Evolutionary conservation across 1,284 basidiomycete species (phyloP), one percentile per base, ranked within the genome.

Genomic region (Termitomyces sp.): DNA sequence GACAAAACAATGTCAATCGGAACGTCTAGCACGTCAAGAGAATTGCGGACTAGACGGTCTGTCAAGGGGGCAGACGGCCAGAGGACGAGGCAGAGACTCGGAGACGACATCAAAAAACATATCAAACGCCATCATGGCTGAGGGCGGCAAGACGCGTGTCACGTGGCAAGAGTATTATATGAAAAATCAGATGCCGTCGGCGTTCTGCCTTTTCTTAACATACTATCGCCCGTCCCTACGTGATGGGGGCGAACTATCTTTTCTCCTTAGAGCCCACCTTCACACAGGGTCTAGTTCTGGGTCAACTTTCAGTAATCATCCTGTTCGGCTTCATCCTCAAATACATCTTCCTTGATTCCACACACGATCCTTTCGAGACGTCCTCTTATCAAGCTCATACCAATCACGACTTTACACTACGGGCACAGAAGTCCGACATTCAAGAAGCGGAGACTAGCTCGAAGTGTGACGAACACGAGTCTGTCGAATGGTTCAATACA

Each of bases 11-110:
- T 58, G 56, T 66, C 64, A 53, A 70, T 55, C 0, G 69, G 62
- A 9, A 75, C 57, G 15, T 68, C 60, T 0, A 83, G 63, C 17
- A 64, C 54, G 0, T 73, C 63, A 17, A 94, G 71, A n/a, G 91
- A 80, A 21, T 77, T 77, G 47, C 73, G 73, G 45, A 94, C 85
- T 46, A 94, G 80, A 8, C 79, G 74, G 38, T 82, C 73, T 7
- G 90, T 93, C 57, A 93, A 80, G 6, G 89, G 89, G 13, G 92
- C 88, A 26, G 74, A 72, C 0, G 92, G 92, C 83, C 92, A 94
- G 30, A 78, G 80, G 28, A 91, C 81, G 63, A 84, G 76, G 28
- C 82, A 82, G 24, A 59, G 61, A 24, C 24, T 24, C 5, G 24
- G 1, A 51, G 50, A 48, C 30, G 58, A 55, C 49, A 53, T 54